Percentiles rank a stretch among this genome's conserved stretches.
Conservation (phyloP, 2,329 filamentous ascomycete genomes). For the Fusarium begoniae region DNA sequence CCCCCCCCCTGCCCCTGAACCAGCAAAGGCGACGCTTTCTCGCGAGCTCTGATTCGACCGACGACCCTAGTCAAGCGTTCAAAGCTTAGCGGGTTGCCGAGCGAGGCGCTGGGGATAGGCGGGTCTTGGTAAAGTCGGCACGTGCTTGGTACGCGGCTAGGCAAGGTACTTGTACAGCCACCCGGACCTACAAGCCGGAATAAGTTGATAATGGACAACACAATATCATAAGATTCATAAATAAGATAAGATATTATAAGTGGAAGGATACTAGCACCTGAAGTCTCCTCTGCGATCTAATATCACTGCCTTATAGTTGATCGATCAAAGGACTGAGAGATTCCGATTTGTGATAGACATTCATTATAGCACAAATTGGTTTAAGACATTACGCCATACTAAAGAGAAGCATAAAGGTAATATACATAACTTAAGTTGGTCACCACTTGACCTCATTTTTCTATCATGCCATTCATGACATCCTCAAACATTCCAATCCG, state of each 20-base stretch:
- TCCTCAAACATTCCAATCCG: not conserved
- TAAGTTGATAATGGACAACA: constrained; percentile 1
- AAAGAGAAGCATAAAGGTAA: not conserved
- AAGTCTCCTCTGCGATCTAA: not conserved
- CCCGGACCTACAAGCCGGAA: constrained; percentile 7
- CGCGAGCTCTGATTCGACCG: constrained; percentile 28
- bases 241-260: not conserved
- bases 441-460: not conserved
- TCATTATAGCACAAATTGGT: no score
- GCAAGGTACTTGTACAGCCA: constrained; percentile 5
- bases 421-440: not conserved
- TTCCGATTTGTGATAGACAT: not conserved
- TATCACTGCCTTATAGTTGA: not conserved
- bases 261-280: not conserved
- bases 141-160: constrained; percentile 5
- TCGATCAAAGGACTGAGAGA: not conserved
- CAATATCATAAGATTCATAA: not conserved
- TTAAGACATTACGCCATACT: not conserved
- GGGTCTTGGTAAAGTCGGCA: constrained; percentile 13
- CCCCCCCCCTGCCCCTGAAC: constrained; percentile 37
- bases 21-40: constrained; percentile 12
- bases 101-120: constrained; percentile 35
- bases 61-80: constrained; percentile 10
- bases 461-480: not conserved
- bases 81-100: constrained; percentile 37